Evolutionary conservation across 108 stramenopile species (phyloP).

Genomic region (Cyclotella sp.): DNA sequence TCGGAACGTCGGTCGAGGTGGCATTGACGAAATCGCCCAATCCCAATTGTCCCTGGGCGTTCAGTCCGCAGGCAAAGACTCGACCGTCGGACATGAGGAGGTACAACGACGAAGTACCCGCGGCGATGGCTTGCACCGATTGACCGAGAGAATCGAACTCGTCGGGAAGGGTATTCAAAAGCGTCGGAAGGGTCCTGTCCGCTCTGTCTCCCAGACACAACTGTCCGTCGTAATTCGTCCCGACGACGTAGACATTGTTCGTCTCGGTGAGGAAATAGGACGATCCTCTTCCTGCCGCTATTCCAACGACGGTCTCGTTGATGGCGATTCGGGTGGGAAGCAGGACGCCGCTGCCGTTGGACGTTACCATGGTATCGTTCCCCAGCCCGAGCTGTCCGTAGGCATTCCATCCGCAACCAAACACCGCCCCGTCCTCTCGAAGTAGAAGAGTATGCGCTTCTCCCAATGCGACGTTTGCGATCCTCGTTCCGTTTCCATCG

Average conservation of each 20-base stretch:
- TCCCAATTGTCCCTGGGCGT: constrained; percentile 44
- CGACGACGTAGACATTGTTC: constrained; percentile 26
- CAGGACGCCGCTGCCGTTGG: not conserved
- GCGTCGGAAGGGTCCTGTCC: constrained; percentile 22
- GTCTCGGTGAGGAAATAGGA: constrained; percentile 44
- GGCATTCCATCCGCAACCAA: constrained; percentile 46
- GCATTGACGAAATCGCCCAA: not conserved
- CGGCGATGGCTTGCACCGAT: constrained; percentile 6
- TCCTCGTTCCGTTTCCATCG: not conserved
- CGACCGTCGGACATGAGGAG: constrained; percentile 26
- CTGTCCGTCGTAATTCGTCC: constrained; percentile 45
- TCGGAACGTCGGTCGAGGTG: constrained; percentile 30
- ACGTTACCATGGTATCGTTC: not conserved
- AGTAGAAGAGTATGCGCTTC: constrained; percentile 39
- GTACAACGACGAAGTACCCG: constrained; percentile 40
- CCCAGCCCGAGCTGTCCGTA: constrained; percentile 40
- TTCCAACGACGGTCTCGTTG: constrained; percentile 12
- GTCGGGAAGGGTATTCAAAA: not conserved
- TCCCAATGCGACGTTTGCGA: constrained; percentile 44
- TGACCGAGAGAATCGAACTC: constrained; percentile 9
- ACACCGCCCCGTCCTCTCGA: constrained; percentile 31
- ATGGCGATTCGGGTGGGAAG: constrained; percentile 9
- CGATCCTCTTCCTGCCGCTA: constrained; percentile 37
- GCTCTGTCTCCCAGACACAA: constrained; percentile 41
- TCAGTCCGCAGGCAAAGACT: constrained; percentile 43